Percentiles rank a stretch among this genome's conserved stretches.
phyloP scores from a whole-genome alignment of 176 grass and related monocot species.

The Lolium multiflorum region DNA sequence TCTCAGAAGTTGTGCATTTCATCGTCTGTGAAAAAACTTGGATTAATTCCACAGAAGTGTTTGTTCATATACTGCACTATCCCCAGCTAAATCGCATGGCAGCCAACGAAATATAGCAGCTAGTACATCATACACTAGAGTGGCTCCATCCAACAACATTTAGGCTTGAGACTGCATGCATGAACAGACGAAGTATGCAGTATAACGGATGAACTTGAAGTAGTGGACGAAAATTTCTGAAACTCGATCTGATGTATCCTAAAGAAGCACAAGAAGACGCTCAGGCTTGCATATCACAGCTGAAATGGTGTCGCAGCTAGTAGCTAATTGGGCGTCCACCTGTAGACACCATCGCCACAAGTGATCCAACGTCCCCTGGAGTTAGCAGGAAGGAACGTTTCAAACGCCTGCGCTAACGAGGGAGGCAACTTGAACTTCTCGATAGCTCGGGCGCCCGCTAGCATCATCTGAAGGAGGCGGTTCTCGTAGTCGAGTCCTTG shows the following conservation, averaged over 20 bases:
- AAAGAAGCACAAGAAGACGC: not conserved
- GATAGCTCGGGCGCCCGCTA: not conserved
- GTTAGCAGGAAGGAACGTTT: not conserved
- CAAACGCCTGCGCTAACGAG: not conserved
- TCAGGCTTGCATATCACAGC: not conserved
- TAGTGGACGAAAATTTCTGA: not conserved
- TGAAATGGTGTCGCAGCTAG: not conserved
- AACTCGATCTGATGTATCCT: not conserved
- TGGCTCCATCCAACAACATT: not conserved
- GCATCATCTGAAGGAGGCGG: not conserved
- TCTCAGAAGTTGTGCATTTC: not conserved
- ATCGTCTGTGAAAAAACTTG: not conserved
- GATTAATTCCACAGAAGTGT: not conserved
- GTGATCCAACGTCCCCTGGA: not conserved
- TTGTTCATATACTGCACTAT: not conserved
- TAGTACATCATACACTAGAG: conserved; percentile 1
- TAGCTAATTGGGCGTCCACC: not conserved
- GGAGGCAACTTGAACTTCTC: not conserved
- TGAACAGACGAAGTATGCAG: not conserved
- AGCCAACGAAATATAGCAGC: not conserved
- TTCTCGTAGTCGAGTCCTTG: conserved; percentile 5
- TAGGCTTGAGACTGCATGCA: not conserved
- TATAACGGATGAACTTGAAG: not conserved
- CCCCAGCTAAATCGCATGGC: not conserved
- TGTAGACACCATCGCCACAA: not conserved